Evolutionary conservation across 192 early-diverging fungal genomes (phyloP), one percentile per base, ranked within the genome.

Genomic region (Gigaspora rosea): DNA sequence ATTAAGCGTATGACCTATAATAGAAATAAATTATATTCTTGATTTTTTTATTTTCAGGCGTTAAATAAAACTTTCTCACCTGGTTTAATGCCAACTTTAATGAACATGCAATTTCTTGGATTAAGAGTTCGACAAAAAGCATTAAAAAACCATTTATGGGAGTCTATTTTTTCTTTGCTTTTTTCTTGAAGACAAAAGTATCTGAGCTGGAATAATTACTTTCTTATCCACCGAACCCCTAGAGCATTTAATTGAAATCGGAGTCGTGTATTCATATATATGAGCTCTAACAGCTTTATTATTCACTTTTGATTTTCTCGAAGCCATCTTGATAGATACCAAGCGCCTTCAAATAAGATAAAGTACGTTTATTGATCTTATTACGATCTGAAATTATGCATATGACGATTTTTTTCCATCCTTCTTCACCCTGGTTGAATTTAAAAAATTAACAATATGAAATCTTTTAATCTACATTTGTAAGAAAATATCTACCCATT

Each of bases 171-270:
- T 27, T 95, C 91, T 75, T 90, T 89, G 78, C 95, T 96, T 85
- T 94, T 93, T 83, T 96, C 95, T 80, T 95, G 95, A 9, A 96
- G 83, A 83, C 93, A 92, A 82, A 47, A 96, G 82, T 27, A 90
- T 85, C 82, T 95, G 95, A 62, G 90, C 84, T 66, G 93, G 93
- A 12, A 92, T 90, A 32, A 87, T 85, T 57, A 89, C 90, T 41
- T 41, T 41, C 80, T 86, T 41, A 6, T 41, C 41, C 3, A 41
- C 86, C 50, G 91, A 84, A 63, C 88, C 84, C 91, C 92, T 91
- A 20, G 91, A 91, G 15, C 88, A 81, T 41, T 93, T 93, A 49
- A 94, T 82, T 35, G 85, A 87, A 64, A 92, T 74, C 78, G 95
- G 94, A 3, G 93, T 88, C 0, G 94, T 95, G 79, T 94, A 93